phyloP scores from a whole-genome alignment of 148 eudicot genomes.

The Vaccinium myrtillus region DNA sequence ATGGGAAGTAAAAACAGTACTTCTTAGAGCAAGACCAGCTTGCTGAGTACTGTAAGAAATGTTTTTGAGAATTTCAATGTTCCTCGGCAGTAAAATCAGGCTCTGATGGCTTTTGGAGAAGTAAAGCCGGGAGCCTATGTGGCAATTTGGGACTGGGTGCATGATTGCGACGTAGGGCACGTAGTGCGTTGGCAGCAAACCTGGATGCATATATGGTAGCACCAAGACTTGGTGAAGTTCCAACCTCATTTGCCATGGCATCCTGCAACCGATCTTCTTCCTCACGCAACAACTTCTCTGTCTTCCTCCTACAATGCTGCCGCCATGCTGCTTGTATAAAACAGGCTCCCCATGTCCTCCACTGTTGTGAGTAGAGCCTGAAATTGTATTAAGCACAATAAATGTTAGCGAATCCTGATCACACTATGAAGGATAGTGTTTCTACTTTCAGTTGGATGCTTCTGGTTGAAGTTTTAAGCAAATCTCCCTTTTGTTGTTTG shows the following conservation, averaged over 20 bases:
- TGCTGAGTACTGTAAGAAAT: neutral
- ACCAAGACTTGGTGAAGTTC: conserved; percentile 51
- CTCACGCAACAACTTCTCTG: conserved; percentile 44
- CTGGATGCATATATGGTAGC: conserved; percentile 62
- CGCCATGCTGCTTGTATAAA: conserved; percentile 79
- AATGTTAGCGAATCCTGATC: neutral
- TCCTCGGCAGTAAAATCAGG: conserved; percentile 54
- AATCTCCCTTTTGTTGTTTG: neutral
- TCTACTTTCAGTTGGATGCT: neutral
- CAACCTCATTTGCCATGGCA: conserved; percentile 39
- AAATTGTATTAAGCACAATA: conserved; percentile 5
- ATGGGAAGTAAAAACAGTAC: neutral
- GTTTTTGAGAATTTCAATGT: conserved; percentile 16
- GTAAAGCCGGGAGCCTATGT: conserved; percentile 37
- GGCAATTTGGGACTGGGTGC: conserved; percentile 26
- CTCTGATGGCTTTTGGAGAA: conserved; percentile 59
- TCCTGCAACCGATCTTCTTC: conserved; percentile 46
- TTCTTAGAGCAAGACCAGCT: neutral
- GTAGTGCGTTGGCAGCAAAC: conserved; percentile 59
- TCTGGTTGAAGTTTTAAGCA: neutral
- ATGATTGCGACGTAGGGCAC: conserved; percentile 32
- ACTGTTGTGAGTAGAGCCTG: conserved; percentile 65
- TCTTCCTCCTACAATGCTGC: conserved; percentile 44
- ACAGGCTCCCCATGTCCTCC: conserved; percentile 76
- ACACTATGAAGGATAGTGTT: neutral